Evolutionary conservation across 2,329 filamentous ascomycete genomes (phyloP).

Genomic region (Alternaria brassicae): DNA sequence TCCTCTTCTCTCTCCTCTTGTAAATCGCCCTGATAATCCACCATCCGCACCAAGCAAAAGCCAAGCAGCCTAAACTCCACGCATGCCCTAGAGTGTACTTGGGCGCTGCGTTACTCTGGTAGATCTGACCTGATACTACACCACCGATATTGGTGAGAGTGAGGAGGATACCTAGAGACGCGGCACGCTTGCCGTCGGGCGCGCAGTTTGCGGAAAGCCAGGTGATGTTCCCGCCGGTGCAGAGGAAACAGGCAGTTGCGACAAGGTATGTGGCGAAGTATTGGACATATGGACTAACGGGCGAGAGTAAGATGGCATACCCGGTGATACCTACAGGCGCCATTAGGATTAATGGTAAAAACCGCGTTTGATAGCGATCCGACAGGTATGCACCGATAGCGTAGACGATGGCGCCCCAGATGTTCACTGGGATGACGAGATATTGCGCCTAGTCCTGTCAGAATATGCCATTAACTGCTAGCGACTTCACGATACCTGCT

Average conservation of each 20-base stretch:
- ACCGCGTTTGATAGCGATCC: slow-evolving; percentile 49
- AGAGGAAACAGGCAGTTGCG: slow-evolving; percentile 44
- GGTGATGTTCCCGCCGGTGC: slow-evolving; percentile 45
- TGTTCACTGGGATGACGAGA: slow-evolving; percentile 52
- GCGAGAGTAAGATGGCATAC: slow-evolving; percentile 41
- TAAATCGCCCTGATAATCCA: slow-evolving; percentile 48
- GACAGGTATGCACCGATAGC: slow-evolving; percentile 50
- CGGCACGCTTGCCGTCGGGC: slow-evolving; percentile 44
- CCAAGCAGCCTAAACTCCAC: slow-evolving; percentile 48
- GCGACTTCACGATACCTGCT: slow-evolving; percentile 36
- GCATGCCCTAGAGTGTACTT: slow-evolving; percentile 43
- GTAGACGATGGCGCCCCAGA: slow-evolving; percentile 53
- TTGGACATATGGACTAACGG: slow-evolving; percentile 32
- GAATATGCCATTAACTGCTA: not conserved
- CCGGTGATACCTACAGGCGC: slow-evolving; percentile 42
- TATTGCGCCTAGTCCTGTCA: slow-evolving; percentile 37
- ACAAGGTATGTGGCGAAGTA: slow-evolving; percentile 47
- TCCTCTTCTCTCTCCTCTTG: slow-evolving; percentile 38
- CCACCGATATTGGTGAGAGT: slow-evolving; percentile 47
- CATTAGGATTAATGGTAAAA: slow-evolving; percentile 46
- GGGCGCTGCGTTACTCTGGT: slow-evolving; percentile 38
- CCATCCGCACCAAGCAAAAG: slow-evolving; percentile 50
- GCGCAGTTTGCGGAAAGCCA: slow-evolving; percentile 46
- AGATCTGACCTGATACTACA: slow-evolving; percentile 45
- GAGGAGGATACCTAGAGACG: slow-evolving; percentile 39